A percentile compares a stretch with the other conserved stretches of the same genome.
Evolutionary conservation across 1,284 basidiomycete genomes (phyloP).

Genomic region (Veloboletus limbatus): DNA sequence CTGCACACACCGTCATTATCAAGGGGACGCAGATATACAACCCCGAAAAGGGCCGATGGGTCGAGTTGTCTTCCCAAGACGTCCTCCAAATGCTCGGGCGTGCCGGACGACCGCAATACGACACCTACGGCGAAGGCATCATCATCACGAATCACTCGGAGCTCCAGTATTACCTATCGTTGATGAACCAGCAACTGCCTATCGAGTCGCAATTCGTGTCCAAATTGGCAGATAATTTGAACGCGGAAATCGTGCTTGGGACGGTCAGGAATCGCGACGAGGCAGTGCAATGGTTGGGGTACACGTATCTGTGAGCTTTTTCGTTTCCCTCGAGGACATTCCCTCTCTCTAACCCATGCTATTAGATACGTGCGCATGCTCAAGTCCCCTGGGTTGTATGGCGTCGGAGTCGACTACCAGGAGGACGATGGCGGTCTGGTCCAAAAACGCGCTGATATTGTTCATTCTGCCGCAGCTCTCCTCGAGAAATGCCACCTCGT

Average conservation of each 20-base stretch:
- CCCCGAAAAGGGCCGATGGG: constrained; percentile 97
- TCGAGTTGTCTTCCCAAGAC: constrained; percentile 94
- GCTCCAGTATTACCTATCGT: constrained; percentile 93
- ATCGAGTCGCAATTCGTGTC: constrained; percentile 96
- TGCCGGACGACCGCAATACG: constrained; percentile 96
- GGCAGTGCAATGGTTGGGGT: constrained; percentile 96
- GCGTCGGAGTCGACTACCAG: constrained; percentile 88
- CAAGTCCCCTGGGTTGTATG: constrained; percentile 85
- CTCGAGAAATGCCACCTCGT: constrained; percentile 94
- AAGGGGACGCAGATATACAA: constrained; percentile 99
- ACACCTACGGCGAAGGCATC: constrained; percentile 96
- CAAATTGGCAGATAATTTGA: constrained; percentile 93
- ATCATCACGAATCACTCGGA: constrained; percentile 99
- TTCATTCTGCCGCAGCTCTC: constrained; percentile 90
- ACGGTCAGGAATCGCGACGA: constrained; percentile 95
- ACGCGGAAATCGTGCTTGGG: constrained; percentile 96
- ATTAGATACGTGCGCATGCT: constrained; percentile 92
- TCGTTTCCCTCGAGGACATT: not conserved
- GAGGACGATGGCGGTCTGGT: constrained; percentile 82
- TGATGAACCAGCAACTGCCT: constrained; percentile 94
- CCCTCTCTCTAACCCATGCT: constrained; percentile 24
- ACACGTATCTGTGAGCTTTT: constrained; percentile 83
- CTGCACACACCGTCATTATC: constrained; percentile 98
- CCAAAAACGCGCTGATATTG: constrained; percentile 94
- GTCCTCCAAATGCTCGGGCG: constrained; percentile 99